Base-by-base conservation (phyloP, 1,284 basidiomycete genomes). In the Termitomyces sp. region DNA sequence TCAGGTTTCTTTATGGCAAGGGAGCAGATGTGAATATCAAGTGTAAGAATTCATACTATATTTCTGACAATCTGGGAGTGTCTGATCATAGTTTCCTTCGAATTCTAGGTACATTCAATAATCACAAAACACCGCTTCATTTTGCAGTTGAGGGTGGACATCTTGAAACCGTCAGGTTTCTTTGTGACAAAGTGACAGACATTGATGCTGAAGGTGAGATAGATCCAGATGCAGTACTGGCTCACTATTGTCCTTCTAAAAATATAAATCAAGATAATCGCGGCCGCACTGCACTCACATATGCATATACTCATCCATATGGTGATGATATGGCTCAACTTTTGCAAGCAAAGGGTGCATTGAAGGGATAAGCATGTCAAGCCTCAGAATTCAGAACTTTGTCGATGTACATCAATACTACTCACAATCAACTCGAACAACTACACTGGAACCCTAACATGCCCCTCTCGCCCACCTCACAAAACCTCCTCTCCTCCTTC, bases 391-490 rank as follows among this genome's bases (percentile, higher is more conserved):
- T 5, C 2, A 24, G 24, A 24, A 5, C 24, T 24, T 24, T 24
- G 24, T 24, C 5, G 24, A 24, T 24, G 24, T 24, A 4, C 24
- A 24, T 24, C 24, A 24, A 4, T 24, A 24, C 9, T n/a, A 19
- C 3, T 6, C 17, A 1, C 2, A 12, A 24, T 67, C 76, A 95
- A 67, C 89, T 92, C 12, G 90, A 93, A 65, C 94, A 97, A 61
- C 89, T 92, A 68, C 94, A 97, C 68, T 96, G 93, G 75, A 94
- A 95, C 0, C 94, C 94, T 24, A 95, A 71, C 79, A 93, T 79
- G 58, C 72, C 77, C 65, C 76, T 81, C 30, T 84, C 82, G 2
- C 94, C 94, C 40, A 92, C 72, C 10, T 86, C 83, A 67, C 92
- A 96, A 58, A 87, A 83, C 57, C 89, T 73, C 57, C 83, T 75